Evolutionary conservation across 441 rosid genomes (phyloP).

Genomic region (Viola pubescens): DNA sequence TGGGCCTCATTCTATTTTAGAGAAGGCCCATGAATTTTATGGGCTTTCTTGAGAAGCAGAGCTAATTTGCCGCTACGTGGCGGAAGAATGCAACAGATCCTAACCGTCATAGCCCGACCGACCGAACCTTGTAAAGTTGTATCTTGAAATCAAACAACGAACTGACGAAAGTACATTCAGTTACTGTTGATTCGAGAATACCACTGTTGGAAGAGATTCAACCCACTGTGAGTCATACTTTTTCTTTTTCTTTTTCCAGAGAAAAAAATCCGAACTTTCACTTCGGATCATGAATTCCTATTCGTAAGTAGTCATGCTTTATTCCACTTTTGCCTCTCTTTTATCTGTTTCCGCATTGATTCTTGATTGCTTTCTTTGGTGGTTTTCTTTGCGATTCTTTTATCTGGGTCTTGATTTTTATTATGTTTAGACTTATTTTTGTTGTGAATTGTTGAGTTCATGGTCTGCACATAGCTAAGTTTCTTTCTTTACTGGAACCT

Average conservation of each 20-base stretch:
- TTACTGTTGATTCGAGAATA: neutral
- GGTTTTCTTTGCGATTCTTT: neutral
- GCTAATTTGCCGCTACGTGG: no score
- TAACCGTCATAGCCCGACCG: no score
- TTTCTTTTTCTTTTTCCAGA: no score
- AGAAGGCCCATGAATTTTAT: no score
- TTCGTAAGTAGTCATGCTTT: neutral
- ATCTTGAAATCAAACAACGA: neutral
- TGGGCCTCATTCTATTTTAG: no score
- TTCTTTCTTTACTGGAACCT: neutral
- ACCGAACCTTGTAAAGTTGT: neutral
- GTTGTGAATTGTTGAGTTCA: neutral
- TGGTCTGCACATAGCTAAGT: neutral
- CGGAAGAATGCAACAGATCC: no score
- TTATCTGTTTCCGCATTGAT: neutral
- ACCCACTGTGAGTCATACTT: neutral
- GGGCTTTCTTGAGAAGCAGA: no score
- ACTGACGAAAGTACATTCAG: neutral
- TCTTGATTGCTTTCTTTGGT: neutral
- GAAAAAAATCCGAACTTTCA: no score
- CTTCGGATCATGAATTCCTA: neutral
- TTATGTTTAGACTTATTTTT: neutral
- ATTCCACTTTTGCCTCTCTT: neutral
- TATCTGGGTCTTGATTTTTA: conserved; percentile 2
- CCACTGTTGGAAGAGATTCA: neutral